Base-by-base conservation (phyloP, 495 filamentous ascomycete species). In the Aspergillus cavernicola region DNA sequence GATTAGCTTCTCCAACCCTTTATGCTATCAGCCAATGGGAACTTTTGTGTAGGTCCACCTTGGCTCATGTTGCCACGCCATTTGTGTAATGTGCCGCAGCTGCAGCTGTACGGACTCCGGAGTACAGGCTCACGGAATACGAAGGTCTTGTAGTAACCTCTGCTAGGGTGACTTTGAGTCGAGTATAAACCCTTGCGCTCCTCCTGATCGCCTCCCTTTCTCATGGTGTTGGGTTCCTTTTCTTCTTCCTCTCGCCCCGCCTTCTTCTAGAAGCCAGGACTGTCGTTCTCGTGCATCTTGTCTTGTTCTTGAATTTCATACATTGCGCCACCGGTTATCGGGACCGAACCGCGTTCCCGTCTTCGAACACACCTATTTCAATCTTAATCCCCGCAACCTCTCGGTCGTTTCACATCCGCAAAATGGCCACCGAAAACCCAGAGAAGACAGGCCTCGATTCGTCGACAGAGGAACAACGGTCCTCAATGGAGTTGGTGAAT, bases 401-500 rank as follows among this genome's bases (percentile, higher is more conserved):
- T 49, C 35, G 29, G 37, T 33, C 32, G 32, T 8, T 26, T 18
- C 19, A 48, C 35, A 23, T 40, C 35, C 33, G 16, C 32, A 24
- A 24, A 29, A 53, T 53, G 40, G 33, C 42, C 4, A 26, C 33
- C 24, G 35, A 54, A 4, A 22, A 8, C n/a, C 1, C 18, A 5
- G 42, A 54, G 13, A 47, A 47, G 24, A 26, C 6, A 8, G 42
- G 24, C 19, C 16, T 40, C 13, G 52, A 54, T 39, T 47, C 52
- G 22, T 7, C 52, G 4, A 36, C 39, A 4, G 52, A 54, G 24
- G 52, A 54, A 31, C 52, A 33, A 16, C 31, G 41, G 20, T 31
- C 32, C 7, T 54, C 52, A 16, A 33, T 40, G 19, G 52, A 54
- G 2, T 22, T 45, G 15, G 43, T 58, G 44, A 58, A 58, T 19